A percentile compares a stretch with the other conserved stretches of the same genome.
Conservation (phyloP, 2,329 filamentous ascomycete genomes). For the Phaeosphaeria sp. region DNA sequence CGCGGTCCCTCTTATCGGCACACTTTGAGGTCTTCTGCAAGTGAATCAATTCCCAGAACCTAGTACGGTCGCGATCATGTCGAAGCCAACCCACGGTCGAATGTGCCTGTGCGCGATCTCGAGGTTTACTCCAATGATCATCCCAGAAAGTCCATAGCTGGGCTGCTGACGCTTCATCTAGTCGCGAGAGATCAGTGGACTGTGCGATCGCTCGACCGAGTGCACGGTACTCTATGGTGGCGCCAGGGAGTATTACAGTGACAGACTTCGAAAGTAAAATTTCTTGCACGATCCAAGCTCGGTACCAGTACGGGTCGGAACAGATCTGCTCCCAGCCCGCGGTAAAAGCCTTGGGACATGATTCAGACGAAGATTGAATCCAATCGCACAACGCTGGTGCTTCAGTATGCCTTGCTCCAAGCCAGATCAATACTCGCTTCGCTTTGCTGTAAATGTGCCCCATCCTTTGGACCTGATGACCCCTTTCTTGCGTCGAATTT, state of each 20-base stretch:
- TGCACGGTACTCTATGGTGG: neutral
- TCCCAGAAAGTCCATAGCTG: neutral
- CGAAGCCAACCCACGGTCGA: neutral
- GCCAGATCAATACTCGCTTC: conserved; percentile 9
- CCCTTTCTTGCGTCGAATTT: conserved; percentile 5
- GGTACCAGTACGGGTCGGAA: conserved; percentile 3
- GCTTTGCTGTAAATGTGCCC: conserved; percentile 5
- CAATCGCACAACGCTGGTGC: neutral
- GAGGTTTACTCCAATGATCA: neutral
- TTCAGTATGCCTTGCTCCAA: neutral
- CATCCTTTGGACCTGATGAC: conserved; percentile 14
- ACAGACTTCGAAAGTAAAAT: neutral
- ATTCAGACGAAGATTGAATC: neutral
- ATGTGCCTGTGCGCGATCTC: neutral
- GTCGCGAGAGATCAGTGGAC: neutral
- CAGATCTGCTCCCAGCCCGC: neutral
- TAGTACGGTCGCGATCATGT: neutral
- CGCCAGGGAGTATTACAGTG: neutral
- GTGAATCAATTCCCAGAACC: conserved; percentile 1
- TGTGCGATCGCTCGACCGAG: neutral
- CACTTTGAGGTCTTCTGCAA: neutral
- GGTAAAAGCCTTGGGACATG: neutral
- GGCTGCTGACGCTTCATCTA: neutral
- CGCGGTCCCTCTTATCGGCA: conserved; percentile 2
- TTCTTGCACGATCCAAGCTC: conserved; percentile 8